Conservation (phyloP, 1,284 basidiomycete species). For the Lentinula novae-zelandiae region DNA sequence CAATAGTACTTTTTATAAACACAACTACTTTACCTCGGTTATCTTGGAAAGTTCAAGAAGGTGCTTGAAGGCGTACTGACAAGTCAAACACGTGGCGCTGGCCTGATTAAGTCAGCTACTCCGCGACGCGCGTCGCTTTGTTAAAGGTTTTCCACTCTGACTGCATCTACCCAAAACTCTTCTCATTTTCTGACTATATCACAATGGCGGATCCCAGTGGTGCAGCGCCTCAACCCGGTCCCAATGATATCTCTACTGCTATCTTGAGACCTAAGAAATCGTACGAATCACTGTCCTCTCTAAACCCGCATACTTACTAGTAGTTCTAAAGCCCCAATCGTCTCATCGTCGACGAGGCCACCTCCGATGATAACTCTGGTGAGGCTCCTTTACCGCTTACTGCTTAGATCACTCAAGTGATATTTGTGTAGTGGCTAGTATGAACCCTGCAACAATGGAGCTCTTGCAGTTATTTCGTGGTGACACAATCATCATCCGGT, state of each 20-base stretch:
- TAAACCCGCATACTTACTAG: slow-evolving; percentile 11
- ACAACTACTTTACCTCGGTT: background rate
- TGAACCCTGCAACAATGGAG: slow-evolving; percentile 98
- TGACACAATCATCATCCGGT: slow-evolving; percentile 91
- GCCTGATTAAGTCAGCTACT: slow-evolving; percentile 2
- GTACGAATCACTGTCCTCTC: slow-evolving; percentile 49
- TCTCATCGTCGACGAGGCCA: slow-evolving; percentile 89
- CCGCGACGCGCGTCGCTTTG: slow-evolving; percentile 41
- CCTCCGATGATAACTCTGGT: slow-evolving; percentile 92
- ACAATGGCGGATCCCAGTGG: slow-evolving; percentile 77
- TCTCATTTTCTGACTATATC: slow-evolving; percentile 15
- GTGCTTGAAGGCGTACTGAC: background rate
- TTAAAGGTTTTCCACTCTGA: slow-evolving; percentile 25
- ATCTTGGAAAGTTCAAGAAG: slow-evolving; percentile 11
- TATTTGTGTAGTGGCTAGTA: slow-evolving; percentile 70
- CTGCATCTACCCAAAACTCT: slow-evolving; percentile 11
- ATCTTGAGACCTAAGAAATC: slow-evolving; percentile 95
- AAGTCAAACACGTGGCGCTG: background rate
- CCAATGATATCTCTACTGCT: slow-evolving; percentile 87
- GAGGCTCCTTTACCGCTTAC: slow-evolving; percentile 22
- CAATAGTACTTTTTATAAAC: background rate
- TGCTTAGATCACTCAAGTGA: background rate
- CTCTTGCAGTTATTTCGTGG: slow-evolving; percentile 90
- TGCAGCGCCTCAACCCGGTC: slow-evolving; percentile 69
- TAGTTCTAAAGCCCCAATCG: slow-evolving; percentile 75